Percentiles rank a stretch among this genome's conserved stretches.
phyloP scores from a whole-genome alignment of 768 basidiomycete genomes.

The Suillus luteus region DNA sequence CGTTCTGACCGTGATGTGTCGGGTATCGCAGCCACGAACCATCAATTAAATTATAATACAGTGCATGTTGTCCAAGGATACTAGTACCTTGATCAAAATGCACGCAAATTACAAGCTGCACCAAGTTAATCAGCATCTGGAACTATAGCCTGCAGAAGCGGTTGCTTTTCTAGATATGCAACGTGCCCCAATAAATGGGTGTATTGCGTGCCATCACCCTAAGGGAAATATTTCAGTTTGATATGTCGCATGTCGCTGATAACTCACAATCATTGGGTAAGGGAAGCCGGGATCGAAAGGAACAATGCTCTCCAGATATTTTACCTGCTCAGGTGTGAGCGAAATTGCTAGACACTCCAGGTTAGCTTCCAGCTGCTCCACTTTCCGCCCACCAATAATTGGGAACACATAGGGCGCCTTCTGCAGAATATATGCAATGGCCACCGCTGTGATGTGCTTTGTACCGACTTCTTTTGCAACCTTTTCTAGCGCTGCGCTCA shows the following conservation, averaged over 20 bases:
- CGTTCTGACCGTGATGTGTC: too few species aligned
- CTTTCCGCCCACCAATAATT: slow-evolving; percentile 50
- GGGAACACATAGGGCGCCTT: slow-evolving; percentile 49
- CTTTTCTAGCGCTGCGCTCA: slow-evolving; percentile 39
- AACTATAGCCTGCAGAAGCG: slow-evolving; percentile 14
- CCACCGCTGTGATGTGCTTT: slow-evolving; percentile 40
- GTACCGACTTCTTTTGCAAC: slow-evolving; percentile 41
- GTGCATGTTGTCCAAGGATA: too few species aligned
- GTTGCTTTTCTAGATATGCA: slow-evolving; percentile 25
- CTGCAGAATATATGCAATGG: slow-evolving; percentile 54
- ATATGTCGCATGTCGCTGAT: not conserved
- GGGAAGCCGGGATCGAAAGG: slow-evolving; percentile 52
- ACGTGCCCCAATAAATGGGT: slow-evolving; percentile 16
- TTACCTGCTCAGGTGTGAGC: slow-evolving; percentile 46
- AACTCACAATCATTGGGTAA: slow-evolving; percentile 29
- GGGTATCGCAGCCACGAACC: too few species aligned
- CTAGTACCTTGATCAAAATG: too few species aligned
- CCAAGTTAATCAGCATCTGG: slow-evolving; percentile 10
- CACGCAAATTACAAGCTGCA: not conserved
- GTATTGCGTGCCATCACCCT: slow-evolving; percentile 33
- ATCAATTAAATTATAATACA: too few species aligned
- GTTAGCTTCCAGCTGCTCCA: slow-evolving; percentile 51
- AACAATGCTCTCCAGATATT: slow-evolving; percentile 41
- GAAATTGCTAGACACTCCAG: slow-evolving; percentile 50
- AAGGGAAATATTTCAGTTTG: slow-evolving; percentile 5